Conservation (phyloP, 2,329 filamentous ascomycete species). For the Penicillium sclerotiorum region DNA sequence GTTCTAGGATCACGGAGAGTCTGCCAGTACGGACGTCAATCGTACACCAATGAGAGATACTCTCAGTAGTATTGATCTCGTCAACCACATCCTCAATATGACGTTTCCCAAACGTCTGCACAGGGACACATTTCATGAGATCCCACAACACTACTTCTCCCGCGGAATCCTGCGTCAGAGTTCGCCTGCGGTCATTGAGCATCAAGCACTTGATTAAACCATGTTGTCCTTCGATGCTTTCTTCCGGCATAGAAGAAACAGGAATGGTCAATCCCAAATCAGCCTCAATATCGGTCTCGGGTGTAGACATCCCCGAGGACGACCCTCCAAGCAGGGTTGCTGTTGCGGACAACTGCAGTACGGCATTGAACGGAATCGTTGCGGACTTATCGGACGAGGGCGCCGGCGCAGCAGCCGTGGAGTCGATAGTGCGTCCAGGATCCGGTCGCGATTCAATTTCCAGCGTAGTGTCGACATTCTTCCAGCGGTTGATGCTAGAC, state of each 20-base stretch:
- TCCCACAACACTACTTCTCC: conserved; percentile 97
- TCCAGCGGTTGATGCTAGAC: conserved; percentile 91
- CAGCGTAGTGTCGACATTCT: conserved; percentile 76
- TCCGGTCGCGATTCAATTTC: conserved; percentile 60
- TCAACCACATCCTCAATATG: conserved; percentile 90
- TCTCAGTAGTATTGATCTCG: conserved; percentile 83
- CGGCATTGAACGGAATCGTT: conserved; percentile 74
- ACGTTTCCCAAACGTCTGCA: conserved; percentile 90
- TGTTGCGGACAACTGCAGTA: conserved; percentile 82
- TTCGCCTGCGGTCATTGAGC: conserved; percentile 85
- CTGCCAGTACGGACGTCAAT: conserved; percentile 92
- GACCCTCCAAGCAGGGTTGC: conserved; percentile 69
- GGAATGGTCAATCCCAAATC: conserved; percentile 60
- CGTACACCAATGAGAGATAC: conserved; percentile 93
- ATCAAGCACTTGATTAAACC: conserved; percentile 91
- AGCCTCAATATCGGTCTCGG: conserved; percentile 57
- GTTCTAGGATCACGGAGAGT: conserved; percentile 86
- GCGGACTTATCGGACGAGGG: conserved; percentile 20
- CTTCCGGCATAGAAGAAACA: conserved; percentile 68
- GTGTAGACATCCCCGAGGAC: conserved; percentile 50
- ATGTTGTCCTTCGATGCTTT: conserved; percentile 92
- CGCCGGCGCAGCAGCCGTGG: conserved; percentile 7
- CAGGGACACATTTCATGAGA: conserved; percentile 81
- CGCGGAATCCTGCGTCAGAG: conserved; percentile 89
- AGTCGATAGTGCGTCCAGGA: conserved; percentile 48